Percentiles rank a stretch among this genome's conserved stretches.
Conservation (phyloP, 129 eudicot species). For the Centaurea solstitialis region DNA sequence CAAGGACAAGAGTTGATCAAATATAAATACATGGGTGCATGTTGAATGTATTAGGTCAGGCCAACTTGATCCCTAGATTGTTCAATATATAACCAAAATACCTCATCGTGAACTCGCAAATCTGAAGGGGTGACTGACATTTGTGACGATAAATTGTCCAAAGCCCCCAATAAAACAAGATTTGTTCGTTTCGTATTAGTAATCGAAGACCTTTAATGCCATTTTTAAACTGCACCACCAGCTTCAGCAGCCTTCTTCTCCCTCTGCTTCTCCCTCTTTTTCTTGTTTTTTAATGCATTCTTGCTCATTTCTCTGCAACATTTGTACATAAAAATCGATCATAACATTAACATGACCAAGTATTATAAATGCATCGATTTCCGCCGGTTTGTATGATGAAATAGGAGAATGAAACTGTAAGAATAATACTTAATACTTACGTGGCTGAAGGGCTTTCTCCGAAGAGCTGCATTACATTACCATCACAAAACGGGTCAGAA, state of each 20-base stretch:
- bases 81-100: background rate
- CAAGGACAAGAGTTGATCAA: background rate
- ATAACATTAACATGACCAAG: background rate
- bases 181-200: background rate
- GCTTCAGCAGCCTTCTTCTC: slow-evolving; percentile 90
- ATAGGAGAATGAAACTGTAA: background rate
- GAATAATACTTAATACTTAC: slow-evolving; percentile 44
- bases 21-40: slow-evolving; percentile 8
- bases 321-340: slow-evolving; percentile 1
- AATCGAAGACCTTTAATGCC: background rate
- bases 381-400: background rate
- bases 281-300: slow-evolving; percentile 90
- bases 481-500: slow-evolving; percentile 9
- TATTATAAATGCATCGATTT: slow-evolving; percentile 2
- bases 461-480: slow-evolving; percentile 55
- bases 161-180: slow-evolving; percentile 14
- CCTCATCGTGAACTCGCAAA: background rate
- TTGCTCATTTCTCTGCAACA: slow-evolving; percentile 73
- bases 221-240: slow-evolving; percentile 38
- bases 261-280: slow-evolving; percentile 87
- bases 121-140: background rate
- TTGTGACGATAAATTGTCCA: slow-evolving; percentile 13
- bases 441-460: slow-evolving; percentile 69
- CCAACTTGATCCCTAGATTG: background rate
- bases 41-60: slow-evolving; percentile 2